Evolutionary conservation across 345 rosid genomes (phyloP).

Genomic region (Dovyalis caffra): DNA sequence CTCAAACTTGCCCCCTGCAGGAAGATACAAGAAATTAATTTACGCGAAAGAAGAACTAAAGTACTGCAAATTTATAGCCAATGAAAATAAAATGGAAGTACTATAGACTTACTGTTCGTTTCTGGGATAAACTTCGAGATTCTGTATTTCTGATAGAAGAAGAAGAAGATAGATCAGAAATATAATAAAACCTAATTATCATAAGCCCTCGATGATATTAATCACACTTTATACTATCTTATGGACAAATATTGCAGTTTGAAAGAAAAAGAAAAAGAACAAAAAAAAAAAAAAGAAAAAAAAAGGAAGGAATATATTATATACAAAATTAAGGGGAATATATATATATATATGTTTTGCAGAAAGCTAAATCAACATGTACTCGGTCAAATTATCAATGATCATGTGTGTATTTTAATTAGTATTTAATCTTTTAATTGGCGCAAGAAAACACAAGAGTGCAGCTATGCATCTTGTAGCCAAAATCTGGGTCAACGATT

Average conservation of each 20-base stretch:
- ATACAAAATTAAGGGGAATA: not conserved
- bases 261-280: not conserved
- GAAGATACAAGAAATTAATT: not conserved
- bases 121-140: slow-evolving; percentile 56
- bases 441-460: not conserved
- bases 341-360: too few relatives aligned
- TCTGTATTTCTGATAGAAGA: slow-evolving; percentile 55
- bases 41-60: not conserved
- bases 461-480: not conserved
- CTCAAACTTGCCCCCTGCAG: slow-evolving; percentile 48
- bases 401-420: not conserved
- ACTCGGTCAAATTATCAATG: not conserved
- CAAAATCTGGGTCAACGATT: not conserved
- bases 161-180: not conserved
- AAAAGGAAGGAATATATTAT: not conserved
- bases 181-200: not conserved
- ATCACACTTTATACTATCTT: not conserved
- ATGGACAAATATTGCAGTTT: not conserved
- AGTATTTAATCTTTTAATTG: not conserved
- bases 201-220: not conserved
- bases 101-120: slow-evolving; percentile 36
- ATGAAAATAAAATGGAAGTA: not conserved
- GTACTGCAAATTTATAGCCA: not conserved
- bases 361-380: not conserved
- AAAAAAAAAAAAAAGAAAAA: too few relatives aligned